Base-by-base conservation (phyloP, 2,329 filamentous ascomycete species). In the Apiospora aurea region DNA sequence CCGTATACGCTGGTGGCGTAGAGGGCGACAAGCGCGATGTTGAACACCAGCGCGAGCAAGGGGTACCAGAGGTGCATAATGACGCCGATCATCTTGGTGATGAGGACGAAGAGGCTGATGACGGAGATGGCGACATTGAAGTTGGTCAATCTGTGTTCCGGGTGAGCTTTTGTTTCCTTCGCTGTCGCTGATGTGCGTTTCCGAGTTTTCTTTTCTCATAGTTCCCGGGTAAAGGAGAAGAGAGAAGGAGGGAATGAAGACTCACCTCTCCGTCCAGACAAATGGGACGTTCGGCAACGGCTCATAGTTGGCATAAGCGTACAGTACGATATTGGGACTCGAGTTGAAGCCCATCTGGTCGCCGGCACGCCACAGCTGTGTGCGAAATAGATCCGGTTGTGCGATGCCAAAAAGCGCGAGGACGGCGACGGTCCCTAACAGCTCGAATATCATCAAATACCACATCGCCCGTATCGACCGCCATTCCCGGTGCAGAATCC, bases 71-170 rank as follows among this genome's bases (percentile, higher is more conserved):
- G 83, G 79, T 92, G 90, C 87, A 95, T 90, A 77, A 94, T 89
- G 82, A 89, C 91, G 77, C 89, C 86, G 73, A 92, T 89, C 74
- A 89, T 86, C 84, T 94, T 95, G 80, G 87, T 85, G 64, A 95
- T 87, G 74, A 94, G 87, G 79, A 94, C 86, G 84, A 96, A 96
- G 80, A 93, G 91, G 72, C 90, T 91, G 70, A 94, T 85, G 75
- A 96, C 88, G 49, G 92, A 92, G 76, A 95, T 92, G 78, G 92
- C 91, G 76, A 95, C 89, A 78, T 95, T 94, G 83, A 89, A 94
- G 76, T 92, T 86, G 67, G 93, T 94, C 74, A 94, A 85, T 71
- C 93, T 95, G 78, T 5, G 13, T 49, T 6, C 10, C 16, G 67
- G 10, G 67, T 69, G 24, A 69, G 29, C 21, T 69, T 26, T 26